These are phyloP conservation scores for Scytalidium lignicola DNA, from an alignment of 2,329 filamentous ascomycete species.

Conservation along the genomic window DNA sequence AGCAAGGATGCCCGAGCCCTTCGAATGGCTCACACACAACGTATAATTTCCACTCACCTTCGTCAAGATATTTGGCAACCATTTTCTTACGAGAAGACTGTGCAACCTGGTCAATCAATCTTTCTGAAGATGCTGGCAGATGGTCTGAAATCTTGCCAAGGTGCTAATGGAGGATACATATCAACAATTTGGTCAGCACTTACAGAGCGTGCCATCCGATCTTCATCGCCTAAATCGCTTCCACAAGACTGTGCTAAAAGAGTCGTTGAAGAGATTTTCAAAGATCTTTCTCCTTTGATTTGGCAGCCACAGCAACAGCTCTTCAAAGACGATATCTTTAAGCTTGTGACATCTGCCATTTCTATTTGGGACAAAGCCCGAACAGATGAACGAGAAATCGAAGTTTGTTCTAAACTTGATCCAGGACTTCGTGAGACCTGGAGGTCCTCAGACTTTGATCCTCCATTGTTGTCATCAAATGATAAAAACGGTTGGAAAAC, in stretches of 20 bases:
- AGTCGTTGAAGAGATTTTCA: slow-evolving; percentile 5
- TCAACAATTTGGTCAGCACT: slow-evolving; percentile 8
- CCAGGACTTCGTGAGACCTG: slow-evolving; percentile 6
- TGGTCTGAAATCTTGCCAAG: slow-evolving; percentile 3
- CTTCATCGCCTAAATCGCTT: background rate
- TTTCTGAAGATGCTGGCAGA: slow-evolving; percentile 2
- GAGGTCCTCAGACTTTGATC: slow-evolving; percentile 10
- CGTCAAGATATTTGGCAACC: slow-evolving; percentile 10
- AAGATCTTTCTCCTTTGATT: slow-evolving; percentile 7
- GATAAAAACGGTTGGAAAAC: background rate
- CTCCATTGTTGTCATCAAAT: background rate
- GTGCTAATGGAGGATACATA: background rate
- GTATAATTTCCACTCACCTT: slow-evolving; percentile 6
- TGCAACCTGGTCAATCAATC: background rate
- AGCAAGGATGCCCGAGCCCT: slow-evolving; percentile 7
- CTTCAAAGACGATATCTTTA: slow-evolving; percentile 6
- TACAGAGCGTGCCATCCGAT: slow-evolving; percentile 18
- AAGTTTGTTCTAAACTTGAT: slow-evolving; percentile 7
- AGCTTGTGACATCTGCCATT: slow-evolving; percentile 9
- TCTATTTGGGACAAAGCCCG: slow-evolving; percentile 10
- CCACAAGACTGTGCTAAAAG: slow-evolving; percentile 4
- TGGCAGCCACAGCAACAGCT: background rate
- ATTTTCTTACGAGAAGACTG: slow-evolving; percentile 10
- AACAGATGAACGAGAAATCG: slow-evolving; percentile 8
- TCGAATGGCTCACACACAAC: slow-evolving; percentile 8